Conservation (phyloP, 2,329 filamentous ascomycete genomes). For the Parascedosporium putredinis region DNA sequence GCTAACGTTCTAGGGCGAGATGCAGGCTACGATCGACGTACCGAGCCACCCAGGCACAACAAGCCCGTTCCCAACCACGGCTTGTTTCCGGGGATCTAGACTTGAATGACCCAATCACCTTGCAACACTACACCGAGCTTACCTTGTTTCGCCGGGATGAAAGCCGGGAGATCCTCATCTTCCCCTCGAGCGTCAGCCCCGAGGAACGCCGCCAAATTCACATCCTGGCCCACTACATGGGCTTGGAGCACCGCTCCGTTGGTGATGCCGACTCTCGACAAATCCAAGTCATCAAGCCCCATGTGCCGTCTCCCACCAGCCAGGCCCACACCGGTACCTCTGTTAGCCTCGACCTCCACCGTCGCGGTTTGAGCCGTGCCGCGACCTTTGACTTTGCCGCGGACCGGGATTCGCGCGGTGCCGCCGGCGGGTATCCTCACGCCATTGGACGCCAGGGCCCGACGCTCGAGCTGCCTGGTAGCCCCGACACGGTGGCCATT, state of each 20-base stretch:
- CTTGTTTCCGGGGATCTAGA: slow-evolving; percentile 54
- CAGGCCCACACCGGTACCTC: slow-evolving; percentile 48
- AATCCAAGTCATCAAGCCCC: slow-evolving; percentile 74
- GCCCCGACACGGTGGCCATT: slow-evolving; percentile 50
- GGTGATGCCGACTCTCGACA: slow-evolving; percentile 80
- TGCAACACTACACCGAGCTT: slow-evolving; percentile 84
- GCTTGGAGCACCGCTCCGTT: slow-evolving; percentile 79
- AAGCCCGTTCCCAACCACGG: not conserved
- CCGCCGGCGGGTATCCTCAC: slow-evolving; percentile 57
- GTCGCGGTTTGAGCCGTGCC: slow-evolving; percentile 78
- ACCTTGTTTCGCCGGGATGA: slow-evolving; percentile 78
- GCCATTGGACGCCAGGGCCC: slow-evolving; percentile 72
- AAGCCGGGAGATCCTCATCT: slow-evolving; percentile 69
- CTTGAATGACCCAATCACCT: slow-evolving; percentile 78
- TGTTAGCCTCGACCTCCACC: slow-evolving; percentile 63
- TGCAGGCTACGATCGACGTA: not conserved
- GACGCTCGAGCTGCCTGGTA: slow-evolving; percentile 81
- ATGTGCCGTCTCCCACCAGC: slow-evolving; percentile 39
- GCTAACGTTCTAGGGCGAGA: not conserved
- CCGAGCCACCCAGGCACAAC: not conserved
- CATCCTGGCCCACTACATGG: slow-evolving; percentile 91
- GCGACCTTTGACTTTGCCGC: slow-evolving; percentile 97
- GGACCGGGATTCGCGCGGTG: slow-evolving; percentile 56
- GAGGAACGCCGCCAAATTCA: slow-evolving; percentile 84
- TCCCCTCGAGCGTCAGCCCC: slow-evolving; percentile 70